A percentile compares a stretch with the other conserved stretches of the same genome.
Evolutionary conservation across 306 rosid genomes (phyloP).

Genomic region (Luffa acutangula): DNA sequence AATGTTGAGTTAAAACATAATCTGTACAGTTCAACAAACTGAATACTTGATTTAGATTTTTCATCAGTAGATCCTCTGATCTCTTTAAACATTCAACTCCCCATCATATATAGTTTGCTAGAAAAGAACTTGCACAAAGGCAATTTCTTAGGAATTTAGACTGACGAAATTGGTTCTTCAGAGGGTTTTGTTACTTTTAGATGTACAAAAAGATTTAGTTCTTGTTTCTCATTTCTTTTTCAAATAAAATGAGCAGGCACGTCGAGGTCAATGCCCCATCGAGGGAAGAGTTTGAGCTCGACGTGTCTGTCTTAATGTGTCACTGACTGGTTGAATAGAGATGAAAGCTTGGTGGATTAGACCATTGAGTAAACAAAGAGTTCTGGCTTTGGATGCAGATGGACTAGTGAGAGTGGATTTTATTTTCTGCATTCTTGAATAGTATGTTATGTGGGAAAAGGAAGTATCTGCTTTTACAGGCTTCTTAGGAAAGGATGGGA

Average conservation of each 20-base stretch:
- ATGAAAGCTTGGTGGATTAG: background rate
- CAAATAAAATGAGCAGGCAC: background rate
- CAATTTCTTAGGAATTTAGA: background rate
- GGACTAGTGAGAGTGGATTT: background rate
- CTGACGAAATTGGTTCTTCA: background rate
- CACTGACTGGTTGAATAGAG: background rate
- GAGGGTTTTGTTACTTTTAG: background rate
- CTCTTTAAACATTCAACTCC: background rate
- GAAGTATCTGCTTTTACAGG: background rate
- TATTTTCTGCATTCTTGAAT: background rate
- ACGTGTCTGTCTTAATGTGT: background rate
- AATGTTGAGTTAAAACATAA: background rate
- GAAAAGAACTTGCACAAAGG: background rate
- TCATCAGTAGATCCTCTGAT: background rate
- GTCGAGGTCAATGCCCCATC: background rate
- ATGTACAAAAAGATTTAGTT: background rate
- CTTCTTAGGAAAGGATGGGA: background rate
- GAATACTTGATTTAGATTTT: background rate
- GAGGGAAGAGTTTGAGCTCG: background rate
- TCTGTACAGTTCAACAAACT: slow-evolving; percentile 1
- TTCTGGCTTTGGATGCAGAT: background rate
- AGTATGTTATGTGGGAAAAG: background rate
- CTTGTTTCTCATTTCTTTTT: background rate
- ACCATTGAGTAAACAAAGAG: background rate
- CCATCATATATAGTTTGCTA: background rate